Base-by-base conservation (phyloP, 805 yeast species). In the Myxozyma neglecta region DNA sequence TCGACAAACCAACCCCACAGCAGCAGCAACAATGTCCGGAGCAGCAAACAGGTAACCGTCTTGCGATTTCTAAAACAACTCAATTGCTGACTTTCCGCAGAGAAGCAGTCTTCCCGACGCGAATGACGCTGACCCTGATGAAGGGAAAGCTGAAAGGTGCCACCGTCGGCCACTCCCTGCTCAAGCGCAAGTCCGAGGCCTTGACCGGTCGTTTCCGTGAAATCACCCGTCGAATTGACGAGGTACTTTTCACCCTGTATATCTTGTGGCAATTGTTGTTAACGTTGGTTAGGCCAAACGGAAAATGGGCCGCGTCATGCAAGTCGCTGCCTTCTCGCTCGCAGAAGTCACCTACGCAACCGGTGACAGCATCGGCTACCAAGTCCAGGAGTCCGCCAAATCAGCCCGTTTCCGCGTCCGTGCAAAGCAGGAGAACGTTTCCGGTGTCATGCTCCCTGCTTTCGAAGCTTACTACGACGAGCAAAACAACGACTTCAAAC, bases 241-340 rank as follows among this genome's bases (percentile, higher is more conserved):
- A 90, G 69, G 87, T 75, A n/a, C 62, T 45, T 76, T 11, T 13
- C 2, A 14, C 39, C n/a, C 36, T 49, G 20, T 35, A 36, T 49
- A 36, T 45, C 29, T 45, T 4, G 36, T n/a, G 11, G 24, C 20
- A 37, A 20, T 39, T 14, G n/a, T 34, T n/a, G 11, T 35, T 34
- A 36, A 9, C n/a, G 14, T 13, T n/a, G 3, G 6, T 11, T 5
- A 75, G 73, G 87, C 98, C 48, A 93, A 93, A 78, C 84, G 93
- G 70, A 94, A 93, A 79, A 93, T 94, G 98, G 99, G 98, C 54
- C 82, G 93, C 67, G 97, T 93, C 48, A 93, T 93, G 98, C 98
- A 94, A 74, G 89, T 96, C 0, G 99, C 99, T 1, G 96, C 98
- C 0, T 93, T 93, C 75, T 92, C 98, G 7, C 81, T 93, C 70